Evolutionary conservation across 805 yeast species (phyloP), one percentile per base, ranked within the genome.

Genomic region (Metschnikowia picachoensis): DNA sequence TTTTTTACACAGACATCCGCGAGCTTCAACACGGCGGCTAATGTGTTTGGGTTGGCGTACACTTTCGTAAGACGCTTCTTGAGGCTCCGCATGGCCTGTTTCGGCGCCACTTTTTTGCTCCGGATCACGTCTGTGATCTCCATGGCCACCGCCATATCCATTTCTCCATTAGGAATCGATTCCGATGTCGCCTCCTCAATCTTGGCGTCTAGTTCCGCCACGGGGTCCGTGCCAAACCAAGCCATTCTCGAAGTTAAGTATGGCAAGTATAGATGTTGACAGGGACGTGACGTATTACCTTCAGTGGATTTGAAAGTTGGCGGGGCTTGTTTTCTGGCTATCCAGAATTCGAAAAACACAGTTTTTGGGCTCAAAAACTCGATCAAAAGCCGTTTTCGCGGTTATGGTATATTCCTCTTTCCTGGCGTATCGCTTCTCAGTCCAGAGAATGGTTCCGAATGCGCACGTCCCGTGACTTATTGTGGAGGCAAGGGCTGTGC

Each of bases 1-100:
- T 94, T 94, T 67, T 94, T 94, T 45, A 92, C 84, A 66, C 96
- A 87, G 38, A 88, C 76, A 57, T 94, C 98, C 30, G 85, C 73
- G 50, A 94, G 70, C 59, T 85, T 86, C 60, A 94, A 75, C 0
- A 91, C 73, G 5, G 94, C 78, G 27, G 82, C 74, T 59, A 87
- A 87, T 9, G 83, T 78, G 62, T 91, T 90, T 10, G 97, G 96
- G 61, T 91, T 91, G 45, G 72, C 69, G 48, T 67, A 58, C 17
- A 82, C 78, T 30, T 68, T 62, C 27, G 83, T 72, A 15, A 90
- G 70, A 41, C 96, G 76, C 55, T 80, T 83, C 70, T 89, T 89
- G 50, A 92, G 67, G n/a, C 83, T 70, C 53, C 95, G 71, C 91
- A 92, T 86, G 28, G 95, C 88, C 46, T 85, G 92, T 56, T 80